Evolutionary conservation across 1,139 yeast species (phyloP), one percentile per base, ranked within the genome.

Genomic region (Taphrina betulina): DNA sequence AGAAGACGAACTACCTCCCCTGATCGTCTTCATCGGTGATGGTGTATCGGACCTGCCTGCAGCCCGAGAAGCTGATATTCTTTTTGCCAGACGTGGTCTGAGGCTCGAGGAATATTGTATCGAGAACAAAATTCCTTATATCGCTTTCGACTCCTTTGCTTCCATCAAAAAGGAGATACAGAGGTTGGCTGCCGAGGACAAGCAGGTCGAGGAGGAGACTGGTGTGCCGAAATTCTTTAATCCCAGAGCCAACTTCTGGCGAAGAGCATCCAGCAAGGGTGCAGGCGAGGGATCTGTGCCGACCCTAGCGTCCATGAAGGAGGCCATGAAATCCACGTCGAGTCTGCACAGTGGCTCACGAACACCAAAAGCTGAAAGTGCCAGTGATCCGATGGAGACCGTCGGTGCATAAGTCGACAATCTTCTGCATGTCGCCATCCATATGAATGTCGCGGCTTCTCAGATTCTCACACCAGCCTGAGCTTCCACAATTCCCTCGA

Each of bases 41-140:
- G 77, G 77, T 28, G 75, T 73, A 22, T 70, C 74, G n/a, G 77
- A 73, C 57, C 64, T 73, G 29, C 74, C 77, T 16, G 77, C 77
- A 16, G 77, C 77, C 3, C 64, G 71, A 23, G 72, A 73, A 62
- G 76, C 77, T 7, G 77, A 73, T 57, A 68, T 73, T 46, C 63
- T 73, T 55, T 73, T 74, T 63, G 77, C 77, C 20, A 69, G 76
- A 60, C 66, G 68, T 36, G 76, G 75, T 8, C 68, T 72, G 28
- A 67, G 69, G 43, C 68, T 73, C 31, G 76, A 73, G 64, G 67
- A 70, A 57, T 72, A 71, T 66, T 73, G 77, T 63, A 60, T 68
- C 46, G 69, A 72, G 62, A 67, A 74, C 64, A 65, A 65, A 56
- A 71, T 74, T 53, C 73, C 74, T 5, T 73, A 72, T 62, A 70